Evolutionary conservation across 306 rosid species (phyloP), one percentile per base, ranked within the genome.

Genomic region (Glycine soja): DNA sequence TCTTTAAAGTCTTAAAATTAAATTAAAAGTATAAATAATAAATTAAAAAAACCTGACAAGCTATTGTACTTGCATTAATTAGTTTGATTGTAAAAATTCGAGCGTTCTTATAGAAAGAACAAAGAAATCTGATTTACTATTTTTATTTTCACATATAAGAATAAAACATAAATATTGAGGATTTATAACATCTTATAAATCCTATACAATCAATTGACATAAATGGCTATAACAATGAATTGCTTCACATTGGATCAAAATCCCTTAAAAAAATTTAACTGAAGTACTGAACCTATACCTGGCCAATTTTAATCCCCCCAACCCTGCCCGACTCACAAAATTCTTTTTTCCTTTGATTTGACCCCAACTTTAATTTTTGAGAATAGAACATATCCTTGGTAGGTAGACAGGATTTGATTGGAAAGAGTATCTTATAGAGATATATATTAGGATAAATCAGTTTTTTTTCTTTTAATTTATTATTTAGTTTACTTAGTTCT

Each of bases 361-460:
- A 75, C 24, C 61, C 46, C 59, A 12, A 75, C 70, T 58, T 75
- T 58, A 13, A 46, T 59, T 10, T 38, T 46, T 36, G 16, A 43
- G 14, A 58, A 75, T 19, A 7, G 70, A 59, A 15, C 62, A 14
- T 38, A 14, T 45, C 45, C 59, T 46, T 46, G 32, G 32, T 75
- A 7, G 70, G 71, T 61, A 45, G 80, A n/a, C n/a, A 13, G 3
- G 45, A 59, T 59, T 6, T 61, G 71, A 75, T 75, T 16, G 58
- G 46, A 59, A 57, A 4, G 38, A 10, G 32, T 14, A 15, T 38
- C 10, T 18, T 46, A 70, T 11, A 19, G 10, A 56, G 10, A 56
- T 56, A 15, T 40, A 40, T 40, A 24, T 24, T 24, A 24, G 30
- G 30, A 24, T 24, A 24, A 24, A 24, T 24, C 2, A 24, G 2